Percentiles rank a stretch among this genome's conserved stretches.
Evolutionary conservation across 805 yeast genomes (phyloP).

Genomic region (Nakazawaea pomicola): DNA sequence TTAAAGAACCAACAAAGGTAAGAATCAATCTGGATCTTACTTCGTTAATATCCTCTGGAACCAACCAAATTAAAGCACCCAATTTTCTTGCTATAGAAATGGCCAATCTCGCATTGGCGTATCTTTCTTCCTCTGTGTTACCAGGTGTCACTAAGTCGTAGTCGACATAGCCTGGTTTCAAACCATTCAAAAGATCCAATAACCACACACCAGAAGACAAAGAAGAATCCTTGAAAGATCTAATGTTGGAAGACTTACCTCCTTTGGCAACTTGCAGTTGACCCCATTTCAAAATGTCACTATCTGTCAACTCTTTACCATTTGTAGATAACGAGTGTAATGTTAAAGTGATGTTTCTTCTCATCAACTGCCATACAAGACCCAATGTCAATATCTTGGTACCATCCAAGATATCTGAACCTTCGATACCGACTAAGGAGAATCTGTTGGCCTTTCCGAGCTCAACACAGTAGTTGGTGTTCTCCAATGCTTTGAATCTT

Average conservation of each 20-base stretch:
- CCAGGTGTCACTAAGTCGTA: constrained; percentile 86
- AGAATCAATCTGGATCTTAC: constrained; percentile 90
- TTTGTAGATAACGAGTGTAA: constrained; percentile 64
- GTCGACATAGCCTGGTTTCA: constrained; percentile 97
- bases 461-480: constrained; percentile 97
- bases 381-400: constrained; percentile 84
- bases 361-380: constrained; percentile 97
- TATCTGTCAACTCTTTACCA: constrained; percentile 74
- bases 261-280: constrained; percentile 81
- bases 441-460: constrained; percentile 89
- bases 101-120: constrained; percentile 94
- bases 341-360: constrained; percentile 88
- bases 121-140: constrained; percentile 73
- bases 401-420: constrained; percentile 95
- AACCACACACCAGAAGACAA: constrained; percentile 76
- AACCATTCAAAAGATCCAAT: constrained; percentile 84
- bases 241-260: constrained; percentile 65
- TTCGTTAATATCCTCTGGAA: constrained; percentile 99
- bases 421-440: constrained; percentile 96
- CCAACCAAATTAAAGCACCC: constrained; percentile 97
- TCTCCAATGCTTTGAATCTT: constrained; percentile 93
- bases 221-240: constrained; percentile 82
- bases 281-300: constrained; percentile 92
- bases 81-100: constrained; percentile 97
- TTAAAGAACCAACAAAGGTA: constrained; percentile 92